These are phyloP conservation scores for Hanseniaspora pseudoguilliermondii DNA, from an alignment of 805 yeast genomes.

Conservation along the genomic window DNA sequence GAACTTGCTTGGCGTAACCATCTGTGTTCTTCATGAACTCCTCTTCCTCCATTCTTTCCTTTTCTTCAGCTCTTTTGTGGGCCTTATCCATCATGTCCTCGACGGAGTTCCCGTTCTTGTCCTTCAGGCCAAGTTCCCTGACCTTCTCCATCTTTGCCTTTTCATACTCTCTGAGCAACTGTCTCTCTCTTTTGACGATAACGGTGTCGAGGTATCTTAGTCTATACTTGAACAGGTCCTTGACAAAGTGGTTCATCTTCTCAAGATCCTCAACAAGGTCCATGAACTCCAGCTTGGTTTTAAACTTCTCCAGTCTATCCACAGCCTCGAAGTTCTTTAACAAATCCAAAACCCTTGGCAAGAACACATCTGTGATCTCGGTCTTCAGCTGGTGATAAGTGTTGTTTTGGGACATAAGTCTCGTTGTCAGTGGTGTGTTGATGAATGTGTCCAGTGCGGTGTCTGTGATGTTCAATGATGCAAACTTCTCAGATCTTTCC, in stretches of 20 bases:
- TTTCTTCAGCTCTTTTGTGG: slow-evolving; percentile 22
- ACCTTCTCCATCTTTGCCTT: slow-evolving; percentile 23
- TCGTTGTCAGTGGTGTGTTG: slow-evolving; percentile 27
- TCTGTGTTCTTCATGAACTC: slow-evolving; percentile 8
- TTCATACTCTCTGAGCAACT: slow-evolving; percentile 20
- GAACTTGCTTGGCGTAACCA: background rate
- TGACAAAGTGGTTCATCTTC: background rate
- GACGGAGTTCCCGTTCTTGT: slow-evolving; percentile 9
- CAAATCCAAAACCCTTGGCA: background rate
- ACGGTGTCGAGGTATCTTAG: slow-evolving; percentile 17
- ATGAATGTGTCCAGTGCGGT: slow-evolving; percentile 34
- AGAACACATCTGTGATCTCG: background rate
- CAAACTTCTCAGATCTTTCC: slow-evolving; percentile 29
- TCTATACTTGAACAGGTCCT: slow-evolving; percentile 9
- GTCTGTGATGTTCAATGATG: slow-evolving; percentile 37
- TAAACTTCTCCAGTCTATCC: slow-evolving; percentile 2
- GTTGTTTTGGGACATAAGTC: background rate
- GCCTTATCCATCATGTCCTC: slow-evolving; percentile 16
- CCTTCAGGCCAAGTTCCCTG: slow-evolving; percentile 7
- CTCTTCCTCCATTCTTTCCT: slow-evolving; percentile 15
- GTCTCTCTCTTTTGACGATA: slow-evolving; percentile 22
- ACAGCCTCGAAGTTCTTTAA: slow-evolving; percentile 2
- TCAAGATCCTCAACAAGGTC: background rate
- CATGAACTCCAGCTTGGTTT: slow-evolving; percentile 3
- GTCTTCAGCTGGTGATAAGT: background rate